Conservation (phyloP, 345 rosid genomes). For the Cardamine resedifolia region DNA sequence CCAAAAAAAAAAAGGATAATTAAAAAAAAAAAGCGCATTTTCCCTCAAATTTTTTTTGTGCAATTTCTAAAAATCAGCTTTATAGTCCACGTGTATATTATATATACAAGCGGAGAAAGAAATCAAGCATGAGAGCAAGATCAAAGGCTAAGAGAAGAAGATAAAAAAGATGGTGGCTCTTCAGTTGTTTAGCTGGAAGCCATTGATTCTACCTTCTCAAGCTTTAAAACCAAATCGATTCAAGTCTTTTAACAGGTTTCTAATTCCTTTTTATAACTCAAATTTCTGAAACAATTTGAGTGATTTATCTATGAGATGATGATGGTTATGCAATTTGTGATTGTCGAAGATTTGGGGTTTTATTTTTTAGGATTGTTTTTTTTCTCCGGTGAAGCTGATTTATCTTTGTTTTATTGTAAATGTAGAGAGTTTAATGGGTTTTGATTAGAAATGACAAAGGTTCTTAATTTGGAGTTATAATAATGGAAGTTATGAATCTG, state of each 20-base stretch:
- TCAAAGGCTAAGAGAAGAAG: background rate
- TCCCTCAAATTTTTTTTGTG: too few relatives aligned
- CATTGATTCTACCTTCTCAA: slow-evolving; percentile 41
- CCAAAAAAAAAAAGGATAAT: too few relatives aligned
- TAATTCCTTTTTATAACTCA: background rate
- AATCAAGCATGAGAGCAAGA: background rate
- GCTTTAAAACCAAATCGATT: slow-evolving; percentile 15
- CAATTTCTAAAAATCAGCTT: background rate
- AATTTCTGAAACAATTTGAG: background rate
- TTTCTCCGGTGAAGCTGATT: too few relatives aligned
- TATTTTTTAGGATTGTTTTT: background rate
- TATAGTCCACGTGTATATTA: background rate
- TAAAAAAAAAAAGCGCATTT: too few relatives aligned
- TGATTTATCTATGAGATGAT: background rate
- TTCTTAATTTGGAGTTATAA: background rate
- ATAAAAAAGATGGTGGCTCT: slow-evolving; percentile 38
- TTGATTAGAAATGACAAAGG: background rate
- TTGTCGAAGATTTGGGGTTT: background rate
- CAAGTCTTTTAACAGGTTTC: slow-evolving; percentile 40
- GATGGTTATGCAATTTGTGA: background rate
- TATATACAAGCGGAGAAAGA: background rate
- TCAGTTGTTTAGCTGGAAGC: slow-evolving; percentile 42
- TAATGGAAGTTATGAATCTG: slow-evolving; percentile 1
- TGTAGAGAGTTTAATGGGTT: background rate
- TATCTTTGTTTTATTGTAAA: background rate